A percentile compares a stretch with the other conserved stretches of the same genome.
Evolutionary conservation across 1,139 yeast genomes (phyloP).

Genomic region (Geotrichum cucujoidarum): DNA sequence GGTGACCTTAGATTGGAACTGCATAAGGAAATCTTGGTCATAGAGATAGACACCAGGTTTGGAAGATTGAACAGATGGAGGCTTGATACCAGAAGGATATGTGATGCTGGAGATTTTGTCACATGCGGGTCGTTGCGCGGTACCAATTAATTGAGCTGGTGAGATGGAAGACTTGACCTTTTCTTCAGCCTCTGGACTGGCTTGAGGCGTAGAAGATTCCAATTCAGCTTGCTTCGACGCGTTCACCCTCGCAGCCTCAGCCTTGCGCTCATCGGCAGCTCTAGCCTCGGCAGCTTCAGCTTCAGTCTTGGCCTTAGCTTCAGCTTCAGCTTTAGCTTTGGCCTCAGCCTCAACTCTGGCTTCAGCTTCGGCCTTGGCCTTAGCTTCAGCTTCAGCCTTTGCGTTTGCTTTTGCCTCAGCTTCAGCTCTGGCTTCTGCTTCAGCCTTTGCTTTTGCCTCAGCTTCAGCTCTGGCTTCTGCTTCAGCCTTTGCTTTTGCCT

Average conservation of each 20-base stretch:
- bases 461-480: constrained; percentile 4
- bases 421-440: neutral
- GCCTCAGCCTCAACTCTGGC: constrained; percentile 11
- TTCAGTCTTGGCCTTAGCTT: neutral
- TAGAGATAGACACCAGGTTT: constrained; percentile 54
- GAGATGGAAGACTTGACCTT: constrained; percentile 29
- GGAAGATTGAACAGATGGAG: constrained; percentile 45
- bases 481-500: constrained; percentile 9
- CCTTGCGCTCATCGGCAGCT: no score
- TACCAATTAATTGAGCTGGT: constrained; percentile 60
- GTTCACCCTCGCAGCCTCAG: no score
- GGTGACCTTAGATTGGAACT: constrained; percentile 60
- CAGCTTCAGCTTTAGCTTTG: neutral
- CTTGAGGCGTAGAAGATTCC: neutral
- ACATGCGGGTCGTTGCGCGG: no score
- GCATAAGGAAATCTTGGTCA: constrained; percentile 76
- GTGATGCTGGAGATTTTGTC: constrained; percentile 40
- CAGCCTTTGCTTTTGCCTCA: constrained; percentile 1
- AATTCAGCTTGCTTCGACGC: neutral
- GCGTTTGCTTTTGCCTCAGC: neutral
- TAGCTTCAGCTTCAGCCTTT: constrained; percentile 10
- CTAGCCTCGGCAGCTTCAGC: neutral
- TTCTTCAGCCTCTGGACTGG: constrained; percentile 19
- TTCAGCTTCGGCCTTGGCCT: constrained; percentile 6
- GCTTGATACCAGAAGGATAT: constrained; percentile 59